Evolutionary conservation across 1,139 yeast genomes (phyloP).

Genomic region (Pneumocystis jirovecii): DNA sequence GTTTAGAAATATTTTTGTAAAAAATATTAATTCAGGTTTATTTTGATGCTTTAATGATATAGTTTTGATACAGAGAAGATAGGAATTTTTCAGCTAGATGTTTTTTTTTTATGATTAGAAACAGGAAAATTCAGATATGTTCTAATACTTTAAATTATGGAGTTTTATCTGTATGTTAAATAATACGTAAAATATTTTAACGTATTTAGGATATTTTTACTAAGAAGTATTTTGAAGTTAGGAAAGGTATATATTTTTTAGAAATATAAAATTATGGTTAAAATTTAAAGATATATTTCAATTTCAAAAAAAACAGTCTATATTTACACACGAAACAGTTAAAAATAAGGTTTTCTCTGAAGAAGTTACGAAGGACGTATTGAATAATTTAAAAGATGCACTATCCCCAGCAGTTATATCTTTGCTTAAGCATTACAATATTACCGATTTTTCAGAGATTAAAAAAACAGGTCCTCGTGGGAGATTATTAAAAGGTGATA

Average conservation of each 20-base stretch:
- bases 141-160: neutral
- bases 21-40: neutral
- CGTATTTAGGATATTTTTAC: neutral
- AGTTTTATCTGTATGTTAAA: neutral
- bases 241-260: neutral
- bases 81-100: neutral
- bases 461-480: conserved; percentile 84
- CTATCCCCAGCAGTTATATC: conserved; percentile 70
- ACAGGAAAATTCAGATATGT: neutral
- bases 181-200: neutral
- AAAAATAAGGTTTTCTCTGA: conserved; percentile 37
- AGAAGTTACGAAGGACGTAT: neutral
- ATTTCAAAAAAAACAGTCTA: neutral
- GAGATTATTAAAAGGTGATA: conserved; percentile 77
- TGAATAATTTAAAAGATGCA: conserved; percentile 22
- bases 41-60: neutral
- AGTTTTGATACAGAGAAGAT: neutral
- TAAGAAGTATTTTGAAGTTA: neutral
- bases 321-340: conserved; percentile 24
- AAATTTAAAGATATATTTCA: neutral
- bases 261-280: neutral
- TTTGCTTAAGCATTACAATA: conserved; percentile 44
- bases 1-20: neutral
- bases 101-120: neutral
- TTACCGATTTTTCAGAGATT: conserved; percentile 62